Base-by-base conservation (phyloP, 106 monocot genomes). In the Phalaenopsis aphrodite region DNA sequence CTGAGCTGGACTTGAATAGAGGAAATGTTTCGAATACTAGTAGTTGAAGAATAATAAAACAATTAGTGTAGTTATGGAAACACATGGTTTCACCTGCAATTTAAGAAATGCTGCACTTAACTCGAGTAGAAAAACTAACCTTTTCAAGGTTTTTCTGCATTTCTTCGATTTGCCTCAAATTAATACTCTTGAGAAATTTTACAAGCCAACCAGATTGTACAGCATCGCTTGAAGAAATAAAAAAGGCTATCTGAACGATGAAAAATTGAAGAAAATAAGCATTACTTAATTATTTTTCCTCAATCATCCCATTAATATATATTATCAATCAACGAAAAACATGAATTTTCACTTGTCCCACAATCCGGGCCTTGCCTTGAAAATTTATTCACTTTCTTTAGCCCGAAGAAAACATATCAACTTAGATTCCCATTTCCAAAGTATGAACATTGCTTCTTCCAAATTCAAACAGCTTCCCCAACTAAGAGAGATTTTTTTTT, bases 221-320 rank as follows among this genome's bases (percentile, higher is more conserved):
- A 69, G 94, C 97, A 83, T 98, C 97, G 83, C 78, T 85, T 49
- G 97, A 92, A 82, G 94, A 92, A 80, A 94, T 92, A 89, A 98
- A 94, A 15, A 98, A 66, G 19, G 91, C 86, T 21, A 94, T 92
- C 97, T 98, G 86, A 86, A 83, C 16, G 72, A 77, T 17, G 38
- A 55, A 82, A 75, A 72, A 12, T 74, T 71, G 71, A 39, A 71
- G 71, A 24, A 71, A 38, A 41, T 24, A 41, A 12, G 39, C 39
- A 2, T 71, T 19, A 38, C 16, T 41, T 12, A 71, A 24, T 52
- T 52, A 64, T 12, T 64, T 64, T n/a, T 64, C n/a, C 64, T 21
- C 23, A 21, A 64, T 64, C 64, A 64, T 64, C 7, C 23, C 64
- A n/a, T 64, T 64, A 8, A 5, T 8, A 21, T n/a, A 3, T 64